Percentiles rank a stretch among this genome's conserved stretches.
These are phyloP conservation scores for Leishmania braziliensis DNA, from an alignment of 208 protist genomes.

Conservation along the genomic window DNA sequence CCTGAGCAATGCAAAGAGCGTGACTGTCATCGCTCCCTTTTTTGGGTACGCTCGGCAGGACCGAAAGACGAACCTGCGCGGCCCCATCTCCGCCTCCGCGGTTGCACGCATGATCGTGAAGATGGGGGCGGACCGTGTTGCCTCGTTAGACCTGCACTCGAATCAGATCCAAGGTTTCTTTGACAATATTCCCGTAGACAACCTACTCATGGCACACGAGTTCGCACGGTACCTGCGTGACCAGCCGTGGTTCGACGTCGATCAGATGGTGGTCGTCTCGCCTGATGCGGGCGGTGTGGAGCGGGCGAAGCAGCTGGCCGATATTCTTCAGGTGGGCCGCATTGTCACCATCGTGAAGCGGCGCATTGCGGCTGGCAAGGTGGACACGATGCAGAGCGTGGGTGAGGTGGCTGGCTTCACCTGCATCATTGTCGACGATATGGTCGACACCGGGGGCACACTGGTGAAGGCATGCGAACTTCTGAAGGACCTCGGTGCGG, in stretches of 20 bases:
- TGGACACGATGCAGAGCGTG: constrained; percentile 92
- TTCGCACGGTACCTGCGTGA: constrained; percentile 74
- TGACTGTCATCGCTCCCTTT: constrained; percentile 95
- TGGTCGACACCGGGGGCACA: constrained; percentile 96
- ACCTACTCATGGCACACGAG: constrained; percentile 87
- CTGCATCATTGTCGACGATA: constrained; percentile 96
- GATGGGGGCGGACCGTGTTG: constrained; percentile 91
- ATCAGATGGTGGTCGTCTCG: constrained; percentile 93
- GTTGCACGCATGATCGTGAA: constrained; percentile 93
- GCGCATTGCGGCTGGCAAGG: constrained; percentile 75
- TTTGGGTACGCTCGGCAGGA: constrained; percentile 96
- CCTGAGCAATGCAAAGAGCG: constrained; percentile 83
- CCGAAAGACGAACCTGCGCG: constrained; percentile 89
- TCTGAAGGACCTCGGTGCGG: constrained; percentile 92
- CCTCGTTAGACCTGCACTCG: constrained; percentile 94
- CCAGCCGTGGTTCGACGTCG: constrained; percentile 75
- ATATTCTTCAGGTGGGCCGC: constrained; percentile 82
- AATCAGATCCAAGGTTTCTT: constrained; percentile 97
- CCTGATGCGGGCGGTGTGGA: constrained; percentile 95
- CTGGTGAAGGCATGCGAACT: constrained; percentile 92
- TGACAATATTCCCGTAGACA: constrained; percentile 92
- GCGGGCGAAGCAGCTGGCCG: constrained; percentile 89
- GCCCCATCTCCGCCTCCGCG: constrained; percentile 93
- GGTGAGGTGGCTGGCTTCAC: constrained; percentile 93
- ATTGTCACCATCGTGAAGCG: constrained; percentile 97